phyloP scores from a whole-genome alignment of 163 green algal species.

The Scenedesmus sp. region DNA sequence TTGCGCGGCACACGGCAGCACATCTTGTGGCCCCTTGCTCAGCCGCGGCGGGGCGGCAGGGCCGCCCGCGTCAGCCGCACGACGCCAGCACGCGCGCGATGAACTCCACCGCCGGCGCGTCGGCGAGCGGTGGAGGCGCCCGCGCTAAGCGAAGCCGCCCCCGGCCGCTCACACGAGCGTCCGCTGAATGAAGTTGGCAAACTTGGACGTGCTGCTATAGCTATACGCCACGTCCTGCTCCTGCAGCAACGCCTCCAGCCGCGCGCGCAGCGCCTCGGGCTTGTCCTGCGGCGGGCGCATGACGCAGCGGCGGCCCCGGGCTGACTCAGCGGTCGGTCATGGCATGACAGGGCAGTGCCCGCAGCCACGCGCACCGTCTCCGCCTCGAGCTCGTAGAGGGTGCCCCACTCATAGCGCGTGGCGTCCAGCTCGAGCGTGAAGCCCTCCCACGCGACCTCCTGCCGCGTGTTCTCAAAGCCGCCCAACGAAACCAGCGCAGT shows the following conservation, averaged over 20 bases:
- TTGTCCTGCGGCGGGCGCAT: conserved; percentile 55
- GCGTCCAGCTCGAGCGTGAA: conserved; percentile 92
- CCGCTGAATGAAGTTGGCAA: conserved; percentile 88
- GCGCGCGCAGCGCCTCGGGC: conserved; percentile 74
- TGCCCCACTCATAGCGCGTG: conserved; percentile 89
- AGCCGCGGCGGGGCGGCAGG: background rate
- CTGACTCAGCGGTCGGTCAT: too few relatives aligned
- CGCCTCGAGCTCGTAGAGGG: conserved; percentile 92
- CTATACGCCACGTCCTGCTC: conserved; percentile 68
- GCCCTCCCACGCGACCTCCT: conserved; percentile 77
- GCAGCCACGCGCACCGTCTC: conserved; percentile 77
- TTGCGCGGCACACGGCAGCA: background rate
- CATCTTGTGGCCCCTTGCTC: background rate
- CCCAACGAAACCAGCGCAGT: conserved; percentile 77
- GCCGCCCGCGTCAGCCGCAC: background rate
- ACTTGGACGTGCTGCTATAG: conserved; percentile 86
- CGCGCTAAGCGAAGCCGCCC: too few relatives aligned
- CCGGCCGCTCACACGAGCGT: conserved; percentile 60
- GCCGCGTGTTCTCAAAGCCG: conserved; percentile 89
- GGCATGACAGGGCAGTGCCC: background rate
- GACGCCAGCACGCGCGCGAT: background rate
- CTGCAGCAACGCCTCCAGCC: conserved; percentile 78
- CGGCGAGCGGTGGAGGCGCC: too few relatives aligned
- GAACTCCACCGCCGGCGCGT: background rate
- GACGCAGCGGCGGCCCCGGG: too few relatives aligned